phyloP scores from a whole-genome alignment of 306 rosid genomes.

The Mimosa bimucronata region DNA sequence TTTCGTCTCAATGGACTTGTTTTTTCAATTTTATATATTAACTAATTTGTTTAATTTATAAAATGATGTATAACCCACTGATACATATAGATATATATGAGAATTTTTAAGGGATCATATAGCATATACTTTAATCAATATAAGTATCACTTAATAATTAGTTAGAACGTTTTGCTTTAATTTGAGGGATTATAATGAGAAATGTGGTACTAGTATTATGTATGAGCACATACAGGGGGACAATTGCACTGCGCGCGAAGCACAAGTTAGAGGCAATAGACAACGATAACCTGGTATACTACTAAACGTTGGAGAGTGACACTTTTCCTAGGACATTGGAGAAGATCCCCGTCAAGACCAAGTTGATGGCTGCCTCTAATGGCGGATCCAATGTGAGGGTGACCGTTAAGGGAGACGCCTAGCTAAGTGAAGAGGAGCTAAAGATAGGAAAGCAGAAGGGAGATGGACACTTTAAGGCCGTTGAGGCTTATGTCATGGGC shows the following conservation, averaged over 20 bases:
- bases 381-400: slow-evolving; percentile 13
- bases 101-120: too few relatives aligned
- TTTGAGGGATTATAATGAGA: background rate
- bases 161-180: too few relatives aligned
- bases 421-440: slow-evolving; percentile 23
- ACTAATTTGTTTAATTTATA: too few relatives aligned
- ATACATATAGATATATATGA: too few relatives aligned
- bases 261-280: slow-evolving; percentile 26
- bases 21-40: too few relatives aligned
- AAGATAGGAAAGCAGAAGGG: slow-evolving; percentile 31
- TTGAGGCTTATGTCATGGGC: slow-evolving; percentile 28
- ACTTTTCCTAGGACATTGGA: background rate
- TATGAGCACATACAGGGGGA: slow-evolving; percentile 21
- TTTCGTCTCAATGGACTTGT: too few relatives aligned
- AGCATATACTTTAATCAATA: too few relatives aligned
- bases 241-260: background rate
- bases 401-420: background rate
- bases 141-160: too few relatives aligned
- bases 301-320: slow-evolving; percentile 28
- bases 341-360: slow-evolving; percentile 25
- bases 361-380: slow-evolving; percentile 16
- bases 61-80: too few relatives aligned
- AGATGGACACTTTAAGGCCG: slow-evolving; percentile 16
- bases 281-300: background rate
- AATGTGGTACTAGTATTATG: background rate